Base-by-base conservation (phyloP, 2,329 filamentous ascomycete species). In the Incumbomyces delicatus region DNA sequence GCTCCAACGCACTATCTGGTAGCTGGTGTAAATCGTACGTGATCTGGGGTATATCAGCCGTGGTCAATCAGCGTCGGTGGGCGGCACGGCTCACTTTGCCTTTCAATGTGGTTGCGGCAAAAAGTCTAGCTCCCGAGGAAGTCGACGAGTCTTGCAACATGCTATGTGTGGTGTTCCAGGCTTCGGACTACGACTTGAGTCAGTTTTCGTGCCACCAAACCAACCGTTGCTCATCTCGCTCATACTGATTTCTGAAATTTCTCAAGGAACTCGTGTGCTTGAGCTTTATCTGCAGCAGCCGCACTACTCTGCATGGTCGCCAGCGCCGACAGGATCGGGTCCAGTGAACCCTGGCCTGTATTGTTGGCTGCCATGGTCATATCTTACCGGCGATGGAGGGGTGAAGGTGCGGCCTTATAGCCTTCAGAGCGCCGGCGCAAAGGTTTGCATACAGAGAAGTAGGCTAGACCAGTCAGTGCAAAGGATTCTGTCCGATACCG, bases 241-340 rank as follows among this genome's bases (percentile, higher is more conserved):
- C 39, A 29, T 68, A 95, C 90, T 66, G 92, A 96, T 79, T 98
- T 98, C 77, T 98, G 92, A 69, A 96, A 98, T 58, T 80, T 82
- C 69, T 94, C 86, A 50, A 98, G 75, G 64, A 83, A 98, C 63
- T 90, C 81, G 63, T 95, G 89, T 50, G 87, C 89, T 66, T 88
- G 84, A 64, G 84, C 83, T 73, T 96, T 96, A 62, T 85, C 80
- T 55, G 83, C 77, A 61, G 84, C 78, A 62, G 90, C 81, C 57
- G 81, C 84, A 68, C 83, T 85, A 63, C 88, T 76, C 62, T 80
- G 83, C 89, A 98, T 95, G 53, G 89, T 92, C 63, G 82, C 78
- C 68, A 96, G 82, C 53, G 90, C 92, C 57, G 84, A 81, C 59
- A 96, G 75, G 58, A 98, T 87, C 53, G 87, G 85, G 68, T 80